These are phyloP conservation scores for Tetradesmus lagerheimii DNA, from an alignment of 139 green algal genomes.

Conservation along the genomic window DNA sequence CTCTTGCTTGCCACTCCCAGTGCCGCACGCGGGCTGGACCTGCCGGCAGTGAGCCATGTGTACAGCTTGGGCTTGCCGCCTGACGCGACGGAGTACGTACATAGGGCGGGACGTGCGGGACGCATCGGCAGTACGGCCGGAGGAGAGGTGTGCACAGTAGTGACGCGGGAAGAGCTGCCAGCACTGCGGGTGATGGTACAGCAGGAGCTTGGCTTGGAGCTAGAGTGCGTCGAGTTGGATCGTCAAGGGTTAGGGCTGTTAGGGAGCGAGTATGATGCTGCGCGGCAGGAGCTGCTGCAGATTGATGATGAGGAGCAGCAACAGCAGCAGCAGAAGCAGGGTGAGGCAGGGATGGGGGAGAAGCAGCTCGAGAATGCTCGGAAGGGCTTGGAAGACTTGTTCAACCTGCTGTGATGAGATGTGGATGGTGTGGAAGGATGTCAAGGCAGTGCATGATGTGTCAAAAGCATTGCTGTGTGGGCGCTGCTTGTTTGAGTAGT, in stretches of 20 bases:
- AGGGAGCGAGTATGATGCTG: constrained; percentile 6
- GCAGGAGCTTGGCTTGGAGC: constrained; percentile 59
- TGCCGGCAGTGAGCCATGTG: constrained; percentile 88
- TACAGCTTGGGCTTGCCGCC: constrained; percentile 78
- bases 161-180: constrained; percentile 64
- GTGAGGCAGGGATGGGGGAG: constrained; percentile 29
- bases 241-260: constrained; percentile 33
- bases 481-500: neutral
- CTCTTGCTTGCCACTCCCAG: constrained; percentile 79
- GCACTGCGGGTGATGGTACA: constrained; percentile 60
- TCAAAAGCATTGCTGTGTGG: neutral
- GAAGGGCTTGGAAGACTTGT: constrained; percentile 78
- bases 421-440: neutral
- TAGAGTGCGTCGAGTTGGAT: constrained; percentile 45
- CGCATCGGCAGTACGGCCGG: constrained; percentile 71
- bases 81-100: constrained; percentile 80
- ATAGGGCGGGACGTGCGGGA: constrained; percentile 83
- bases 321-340: constrained; percentile 8
- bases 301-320: constrained; percentile 21
- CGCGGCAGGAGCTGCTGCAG: constrained; percentile 18
- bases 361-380: constrained; percentile 63
- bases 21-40: constrained; percentile 83
- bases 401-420: constrained; percentile 66
- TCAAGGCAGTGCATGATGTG: no score
- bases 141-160: constrained; percentile 75